Evolutionary conservation across 495 filamentous ascomycete species (phyloP), one percentile per base, ranked within the genome.

Genomic region (Hypoxylon subgilvum): DNA sequence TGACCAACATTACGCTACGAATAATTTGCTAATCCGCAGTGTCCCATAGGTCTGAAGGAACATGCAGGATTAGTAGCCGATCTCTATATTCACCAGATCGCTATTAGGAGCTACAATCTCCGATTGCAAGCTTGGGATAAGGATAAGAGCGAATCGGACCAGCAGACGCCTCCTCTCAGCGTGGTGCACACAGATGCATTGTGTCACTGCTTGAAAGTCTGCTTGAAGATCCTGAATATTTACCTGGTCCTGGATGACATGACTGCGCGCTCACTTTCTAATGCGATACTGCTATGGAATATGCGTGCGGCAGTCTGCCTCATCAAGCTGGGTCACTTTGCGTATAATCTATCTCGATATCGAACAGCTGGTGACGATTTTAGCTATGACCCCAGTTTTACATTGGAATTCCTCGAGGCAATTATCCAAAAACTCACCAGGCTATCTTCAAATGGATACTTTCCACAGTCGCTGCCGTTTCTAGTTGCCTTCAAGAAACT

Each of bases 41-140:
- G n/a, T 43, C 17, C 3, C 14, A 4, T 41, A 63, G 59, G 46
- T 1, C 30, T 63, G 6, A 63, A 42, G 43, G 30, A 9, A 0
- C 21, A 52, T 27, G 42, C 53, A 4, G 42, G 27, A 18, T 57
- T 23, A n/a, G 23, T 53, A 32, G 53, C 46, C 6, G 60, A 63
- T 31, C 43, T 63, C 42, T 63, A 57, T 14, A 63, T 63, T 21
- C 60, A 63, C 18, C 60, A 63, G 19, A 31, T 57, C 8, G 60
- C 60, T 4, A 30, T 63, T 19, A 35, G 60, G 1, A 31, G 8
- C 13, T 63, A 63, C 9, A 14, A 9, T 9, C 43, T 18, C 30
- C 47, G 34, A 14, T 49, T 53, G 25, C 19, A 27, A 21, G 14
- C 47, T 22, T 53, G 47, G 42, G 27, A 18, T 23, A 57, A 52